A percentile compares a stretch with the other conserved stretches of the same genome.
phyloP scores from a whole-genome alignment of 306 rosid genomes.

The Geum urbanum region DNA sequence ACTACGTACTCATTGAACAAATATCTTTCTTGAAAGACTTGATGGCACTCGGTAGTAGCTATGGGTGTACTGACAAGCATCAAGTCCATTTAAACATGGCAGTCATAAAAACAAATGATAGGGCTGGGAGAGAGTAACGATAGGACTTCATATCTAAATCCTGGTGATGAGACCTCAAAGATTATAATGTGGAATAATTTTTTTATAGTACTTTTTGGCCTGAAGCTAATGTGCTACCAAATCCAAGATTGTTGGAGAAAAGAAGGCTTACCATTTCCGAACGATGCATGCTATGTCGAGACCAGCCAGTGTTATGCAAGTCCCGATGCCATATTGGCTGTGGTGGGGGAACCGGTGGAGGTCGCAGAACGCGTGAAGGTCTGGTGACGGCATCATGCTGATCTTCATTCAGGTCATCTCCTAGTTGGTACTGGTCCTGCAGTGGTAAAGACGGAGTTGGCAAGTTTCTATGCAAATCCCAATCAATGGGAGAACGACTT shows the following conservation, averaged over 20 bases:
- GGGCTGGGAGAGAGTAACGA: background rate
- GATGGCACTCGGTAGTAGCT: too few relatives aligned
- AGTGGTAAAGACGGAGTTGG: constrained; percentile 70
- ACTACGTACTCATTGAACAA: background rate
- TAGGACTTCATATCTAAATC: background rate
- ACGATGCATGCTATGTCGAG: constrained; percentile 95
- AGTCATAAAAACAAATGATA: background rate
- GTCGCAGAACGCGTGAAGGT: constrained; percentile 73
- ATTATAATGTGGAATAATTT: background rate
- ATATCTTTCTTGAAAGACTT: background rate
- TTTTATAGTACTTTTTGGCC: background rate
- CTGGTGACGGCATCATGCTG: constrained; percentile 70
- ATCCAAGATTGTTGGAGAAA: constrained; percentile 17
- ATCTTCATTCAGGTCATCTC: constrained; percentile 66
- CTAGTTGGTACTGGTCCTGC: constrained; percentile 64
- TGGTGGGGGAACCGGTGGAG: constrained; percentile 98
- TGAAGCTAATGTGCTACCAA: background rate
- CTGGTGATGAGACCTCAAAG: background rate
- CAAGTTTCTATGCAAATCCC: constrained; percentile 95
- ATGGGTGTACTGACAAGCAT: background rate
- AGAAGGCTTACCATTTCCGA: constrained; percentile 77
- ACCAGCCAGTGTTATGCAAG: constrained; percentile 89
- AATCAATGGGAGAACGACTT: constrained; percentile 89
- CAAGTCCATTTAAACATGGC: background rate
- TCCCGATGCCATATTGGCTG: constrained; percentile 98